These are phyloP conservation scores for Elaeis guineensis DNA, from an alignment of 176 grass and related monocot species.

Conservation along the genomic window DNA sequence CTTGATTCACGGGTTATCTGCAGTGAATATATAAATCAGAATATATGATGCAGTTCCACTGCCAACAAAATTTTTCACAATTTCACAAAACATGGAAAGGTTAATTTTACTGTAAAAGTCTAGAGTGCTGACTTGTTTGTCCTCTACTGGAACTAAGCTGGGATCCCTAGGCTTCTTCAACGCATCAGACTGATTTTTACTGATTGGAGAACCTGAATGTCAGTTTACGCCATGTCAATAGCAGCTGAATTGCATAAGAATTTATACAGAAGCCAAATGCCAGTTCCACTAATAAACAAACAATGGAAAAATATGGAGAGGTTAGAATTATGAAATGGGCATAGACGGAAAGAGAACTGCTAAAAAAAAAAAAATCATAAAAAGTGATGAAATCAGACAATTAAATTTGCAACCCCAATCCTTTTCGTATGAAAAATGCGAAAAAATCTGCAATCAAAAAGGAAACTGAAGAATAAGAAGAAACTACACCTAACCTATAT, in stretches of 20 bases:
- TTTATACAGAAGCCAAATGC: background rate
- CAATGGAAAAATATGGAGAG: slow-evolving; percentile 2
- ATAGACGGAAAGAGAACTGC: background rate
- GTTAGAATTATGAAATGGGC: background rate
- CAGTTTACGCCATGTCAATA: slow-evolving; percentile 12
- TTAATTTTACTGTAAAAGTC: too few relatives aligned
- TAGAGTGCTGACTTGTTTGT: slow-evolving; percentile 47
- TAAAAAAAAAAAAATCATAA: too few relatives aligned
- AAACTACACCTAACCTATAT: too few relatives aligned
- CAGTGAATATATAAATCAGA: background rate
- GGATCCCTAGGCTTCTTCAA: slow-evolving; percentile 34
- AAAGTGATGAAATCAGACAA: too few relatives aligned
- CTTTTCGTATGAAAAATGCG: too few relatives aligned
- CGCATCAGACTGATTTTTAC: slow-evolving; percentile 27
- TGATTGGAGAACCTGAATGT: slow-evolving; percentile 41
- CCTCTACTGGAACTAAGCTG: slow-evolving; percentile 30
- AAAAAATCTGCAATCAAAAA: too few relatives aligned
- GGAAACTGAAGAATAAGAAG: too few relatives aligned
- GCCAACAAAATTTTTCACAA: background rate
- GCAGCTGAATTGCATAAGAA: background rate
- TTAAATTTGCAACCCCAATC: too few relatives aligned
- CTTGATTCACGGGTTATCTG: slow-evolving; percentile 41
- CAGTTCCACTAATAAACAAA: background rate
- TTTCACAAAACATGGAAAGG: too few relatives aligned
- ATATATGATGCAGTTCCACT: slow-evolving; percentile 3